Evolutionary conservation across 257 asterid species (phyloP).

Genomic region (Jaltomata sinuosa): DNA sequence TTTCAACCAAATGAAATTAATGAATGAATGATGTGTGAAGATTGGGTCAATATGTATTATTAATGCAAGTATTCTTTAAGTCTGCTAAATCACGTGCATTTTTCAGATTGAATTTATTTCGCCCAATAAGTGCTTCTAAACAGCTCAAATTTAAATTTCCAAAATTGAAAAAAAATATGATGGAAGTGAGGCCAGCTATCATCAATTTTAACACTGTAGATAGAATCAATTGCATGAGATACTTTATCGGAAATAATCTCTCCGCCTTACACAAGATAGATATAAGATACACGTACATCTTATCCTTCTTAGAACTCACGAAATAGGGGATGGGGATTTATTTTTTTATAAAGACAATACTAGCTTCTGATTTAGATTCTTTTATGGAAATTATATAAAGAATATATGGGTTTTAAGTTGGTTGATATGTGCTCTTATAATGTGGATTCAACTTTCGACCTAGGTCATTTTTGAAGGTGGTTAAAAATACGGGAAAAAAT

Average conservation of each 20-base stretch:
- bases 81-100: not conserved
- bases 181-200: not conserved
- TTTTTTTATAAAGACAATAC: no score
- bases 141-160: not conserved
- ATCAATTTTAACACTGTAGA: not conserved
- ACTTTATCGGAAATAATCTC: fast-evolving
- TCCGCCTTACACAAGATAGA: no score
- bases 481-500: no score
- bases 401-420: no score
- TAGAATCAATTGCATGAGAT: not conserved
- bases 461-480: no score
- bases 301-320: no score
- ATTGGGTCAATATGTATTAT: not conserved
- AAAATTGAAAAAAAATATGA: not conserved
- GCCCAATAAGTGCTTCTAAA: not conserved
- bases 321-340: no score
- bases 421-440: no score
- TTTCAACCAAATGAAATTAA: not conserved
- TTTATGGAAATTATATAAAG: no score
- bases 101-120: not conserved
- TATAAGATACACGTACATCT: no score
- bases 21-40: not conserved
- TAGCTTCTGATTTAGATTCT: no score
- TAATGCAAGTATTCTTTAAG: not conserved
- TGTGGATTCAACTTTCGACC: no score